Conservation (phyloP, 805 yeast genomes). For the Candida palmyrensis region DNA sequence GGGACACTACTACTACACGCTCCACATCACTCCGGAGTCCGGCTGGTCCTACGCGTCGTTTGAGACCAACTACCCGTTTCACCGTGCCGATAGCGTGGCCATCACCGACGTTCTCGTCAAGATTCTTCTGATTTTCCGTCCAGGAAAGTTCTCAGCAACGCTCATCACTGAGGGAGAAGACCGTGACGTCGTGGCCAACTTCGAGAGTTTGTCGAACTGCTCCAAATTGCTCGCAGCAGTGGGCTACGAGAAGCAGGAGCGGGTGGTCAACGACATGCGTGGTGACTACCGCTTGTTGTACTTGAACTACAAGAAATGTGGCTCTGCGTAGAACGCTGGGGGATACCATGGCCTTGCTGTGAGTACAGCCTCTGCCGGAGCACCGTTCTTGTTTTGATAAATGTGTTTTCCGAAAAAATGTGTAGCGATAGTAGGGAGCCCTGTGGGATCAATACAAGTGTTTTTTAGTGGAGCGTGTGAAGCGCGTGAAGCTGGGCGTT, state of each 20-base stretch:
- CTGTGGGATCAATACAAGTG: too few relatives aligned
- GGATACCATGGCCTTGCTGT: conserved; percentile 17
- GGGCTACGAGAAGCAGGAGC: conserved; percentile 58
- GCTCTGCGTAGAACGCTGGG: conserved; percentile 11
- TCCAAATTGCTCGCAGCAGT: conserved; percentile 17
- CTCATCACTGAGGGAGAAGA: conserved; percentile 23
- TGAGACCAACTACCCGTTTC: conserved; percentile 74
- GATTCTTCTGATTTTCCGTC: conserved; percentile 63
- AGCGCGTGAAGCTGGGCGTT: too few relatives aligned
- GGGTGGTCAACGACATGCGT: conserved; percentile 67
- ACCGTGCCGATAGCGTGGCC: conserved; percentile 28
- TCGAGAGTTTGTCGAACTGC: conserved; percentile 23
- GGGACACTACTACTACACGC: conserved; percentile 58
- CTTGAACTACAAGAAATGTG: conserved; percentile 49
- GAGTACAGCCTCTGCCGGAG: too few relatives aligned
- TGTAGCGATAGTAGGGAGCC: too few relatives aligned
- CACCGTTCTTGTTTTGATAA: too few relatives aligned
- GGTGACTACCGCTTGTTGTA: conserved; percentile 67
- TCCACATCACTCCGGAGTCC: conserved; percentile 90
- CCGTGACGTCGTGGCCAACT: conserved; percentile 12
- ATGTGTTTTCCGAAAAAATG: too few relatives aligned
- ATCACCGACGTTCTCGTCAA: conserved; percentile 53
- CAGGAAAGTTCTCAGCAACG: conserved; percentile 63
- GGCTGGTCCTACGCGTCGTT: conserved; percentile 97
- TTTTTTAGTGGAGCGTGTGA: too few relatives aligned